Percentiles rank a stretch among this genome's conserved stretches.
Conservation (phyloP, 768 basidiomycete genomes). For the Macrolepiota dolichaula region DNA sequence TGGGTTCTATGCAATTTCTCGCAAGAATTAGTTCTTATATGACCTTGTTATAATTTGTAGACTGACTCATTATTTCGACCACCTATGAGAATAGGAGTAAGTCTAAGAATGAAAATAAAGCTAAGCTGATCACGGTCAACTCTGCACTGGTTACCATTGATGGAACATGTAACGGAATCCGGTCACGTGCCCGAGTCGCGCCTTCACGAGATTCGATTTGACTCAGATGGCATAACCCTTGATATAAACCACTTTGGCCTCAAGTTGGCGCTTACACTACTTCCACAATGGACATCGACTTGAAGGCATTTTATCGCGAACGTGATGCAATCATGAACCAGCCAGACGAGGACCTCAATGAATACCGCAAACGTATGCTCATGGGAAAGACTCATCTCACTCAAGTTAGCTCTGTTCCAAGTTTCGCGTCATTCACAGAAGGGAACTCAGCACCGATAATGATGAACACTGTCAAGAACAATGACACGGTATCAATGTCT, state of each 20-base stretch:
- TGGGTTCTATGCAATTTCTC: not conserved
- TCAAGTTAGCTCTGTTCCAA: not conserved
- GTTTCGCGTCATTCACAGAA: not conserved
- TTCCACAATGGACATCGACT: slow-evolving; percentile 24
- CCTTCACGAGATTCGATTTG: slow-evolving; percentile 8
- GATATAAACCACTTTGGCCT: not conserved
- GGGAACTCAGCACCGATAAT: not conserved
- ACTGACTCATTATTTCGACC: not conserved
- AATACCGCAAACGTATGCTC: slow-evolving; percentile 37
- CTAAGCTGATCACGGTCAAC: not conserved
- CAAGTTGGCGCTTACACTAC: slow-evolving; percentile 5
- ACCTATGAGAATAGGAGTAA: not conserved
- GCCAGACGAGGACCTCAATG: slow-evolving; percentile 49
- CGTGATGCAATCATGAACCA: slow-evolving; percentile 51
- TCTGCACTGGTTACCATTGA: not conserved
- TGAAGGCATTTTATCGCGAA: slow-evolving; percentile 50
- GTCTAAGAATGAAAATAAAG: not conserved
- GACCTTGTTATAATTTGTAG: not conserved
- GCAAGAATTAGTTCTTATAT: not conserved
- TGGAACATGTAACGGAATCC: not conserved
- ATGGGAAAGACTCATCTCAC: slow-evolving; percentile 7
- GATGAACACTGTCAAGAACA: not conserved
- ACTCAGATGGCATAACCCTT: slow-evolving; percentile 5
- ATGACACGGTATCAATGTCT: not conserved
- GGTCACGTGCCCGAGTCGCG: slow-evolving; percentile 12